Conservation (phyloP, 2,329 filamentous ascomycete genomes). For the Colletotrichum sp. region DNA sequence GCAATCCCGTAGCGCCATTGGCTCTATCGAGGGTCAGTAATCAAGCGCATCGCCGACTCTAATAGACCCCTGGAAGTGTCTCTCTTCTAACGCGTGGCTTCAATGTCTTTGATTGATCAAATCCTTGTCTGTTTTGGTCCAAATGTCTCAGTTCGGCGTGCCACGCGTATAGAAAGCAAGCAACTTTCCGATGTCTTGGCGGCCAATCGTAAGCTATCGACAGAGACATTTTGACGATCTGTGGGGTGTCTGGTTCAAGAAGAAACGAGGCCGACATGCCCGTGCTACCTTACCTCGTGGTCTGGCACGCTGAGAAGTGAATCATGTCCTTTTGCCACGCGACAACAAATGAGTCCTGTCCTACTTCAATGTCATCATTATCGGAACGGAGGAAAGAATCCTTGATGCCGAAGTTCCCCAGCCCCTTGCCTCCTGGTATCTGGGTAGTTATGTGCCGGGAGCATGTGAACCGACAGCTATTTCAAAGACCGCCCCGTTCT, state of each 20-base stretch:
- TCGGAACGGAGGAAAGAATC: background rate
- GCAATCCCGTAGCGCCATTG: background rate
- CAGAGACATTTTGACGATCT: slow-evolving; percentile 5
- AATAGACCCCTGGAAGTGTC: background rate
- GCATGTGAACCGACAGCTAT: background rate
- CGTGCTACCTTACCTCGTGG: slow-evolving; percentile 15
- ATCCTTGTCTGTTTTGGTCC: background rate
- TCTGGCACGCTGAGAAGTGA: slow-evolving; percentile 14
- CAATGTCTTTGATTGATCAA: slow-evolving; percentile 15
- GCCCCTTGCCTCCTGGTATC: background rate
- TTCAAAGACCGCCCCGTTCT: background rate
- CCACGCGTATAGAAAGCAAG: slow-evolving; percentile 2
- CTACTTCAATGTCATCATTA: slow-evolving; percentile 1
- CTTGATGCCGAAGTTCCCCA: background rate
- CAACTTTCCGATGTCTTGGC: slow-evolving; percentile 4
- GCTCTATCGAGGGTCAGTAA: background rate
- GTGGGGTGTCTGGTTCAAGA: slow-evolving; percentile 6
- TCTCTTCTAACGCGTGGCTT: background rate
- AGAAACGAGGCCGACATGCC: background rate
- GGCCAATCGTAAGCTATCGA: background rate
- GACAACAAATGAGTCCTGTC: background rate
- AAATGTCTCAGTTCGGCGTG: slow-evolving; percentile 1
- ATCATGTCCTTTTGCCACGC: slow-evolving; percentile 14
- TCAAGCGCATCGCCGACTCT: slow-evolving; percentile 3
- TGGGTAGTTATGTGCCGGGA: background rate